phyloP scores from a whole-genome alignment of 768 basidiomycete genomes.

The Pisolithus marmoratus region DNA sequence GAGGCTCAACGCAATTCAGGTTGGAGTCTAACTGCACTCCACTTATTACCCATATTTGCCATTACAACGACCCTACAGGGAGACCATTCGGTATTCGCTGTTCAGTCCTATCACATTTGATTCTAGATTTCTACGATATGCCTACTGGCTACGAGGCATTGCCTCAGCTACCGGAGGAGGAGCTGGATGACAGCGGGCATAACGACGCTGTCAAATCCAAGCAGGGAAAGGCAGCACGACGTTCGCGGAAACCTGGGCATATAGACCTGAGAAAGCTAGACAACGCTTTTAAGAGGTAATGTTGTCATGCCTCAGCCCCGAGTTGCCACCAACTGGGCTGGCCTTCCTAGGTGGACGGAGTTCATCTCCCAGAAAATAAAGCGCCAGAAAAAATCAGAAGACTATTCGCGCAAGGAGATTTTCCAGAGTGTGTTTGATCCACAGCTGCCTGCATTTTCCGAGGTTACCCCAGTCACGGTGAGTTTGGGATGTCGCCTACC shows the following conservation, averaged over 20 bases:
- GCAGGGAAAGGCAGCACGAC: slow-evolving; percentile 24
- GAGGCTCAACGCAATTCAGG: no score
- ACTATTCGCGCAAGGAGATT: slow-evolving; percentile 64
- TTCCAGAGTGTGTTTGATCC: slow-evolving; percentile 81
- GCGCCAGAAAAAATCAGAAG: slow-evolving; percentile 66
- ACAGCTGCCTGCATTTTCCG: slow-evolving; percentile 31
- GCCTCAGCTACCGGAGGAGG: slow-evolving; percentile 39
- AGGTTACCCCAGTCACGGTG: slow-evolving; percentile 18
- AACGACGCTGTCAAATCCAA: slow-evolving; percentile 20
- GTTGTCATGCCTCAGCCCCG: not conserved
- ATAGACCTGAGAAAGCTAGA: slow-evolving; percentile 80
- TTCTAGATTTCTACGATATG: slow-evolving; percentile 23
- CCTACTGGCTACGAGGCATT: slow-evolving; percentile 44
- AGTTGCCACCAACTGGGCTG: not conserved
- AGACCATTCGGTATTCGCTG: not conserved
- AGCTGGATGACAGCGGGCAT: slow-evolving; percentile 29
- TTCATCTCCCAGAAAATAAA: slow-evolving; percentile 83
- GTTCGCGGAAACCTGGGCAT: slow-evolving; percentile 45
- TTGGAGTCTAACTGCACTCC: no score
- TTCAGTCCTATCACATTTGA: not conserved
- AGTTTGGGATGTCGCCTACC: slow-evolving; percentile 1
- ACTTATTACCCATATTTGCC: no score
- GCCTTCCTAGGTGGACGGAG: slow-evolving; percentile 64
- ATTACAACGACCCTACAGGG: not conserved
- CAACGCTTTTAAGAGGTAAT: slow-evolving; percentile 75